These are phyloP conservation scores for Trichosanthes cucumerina DNA, from an alignment of 306 rosid species.

Conservation along the genomic window DNA sequence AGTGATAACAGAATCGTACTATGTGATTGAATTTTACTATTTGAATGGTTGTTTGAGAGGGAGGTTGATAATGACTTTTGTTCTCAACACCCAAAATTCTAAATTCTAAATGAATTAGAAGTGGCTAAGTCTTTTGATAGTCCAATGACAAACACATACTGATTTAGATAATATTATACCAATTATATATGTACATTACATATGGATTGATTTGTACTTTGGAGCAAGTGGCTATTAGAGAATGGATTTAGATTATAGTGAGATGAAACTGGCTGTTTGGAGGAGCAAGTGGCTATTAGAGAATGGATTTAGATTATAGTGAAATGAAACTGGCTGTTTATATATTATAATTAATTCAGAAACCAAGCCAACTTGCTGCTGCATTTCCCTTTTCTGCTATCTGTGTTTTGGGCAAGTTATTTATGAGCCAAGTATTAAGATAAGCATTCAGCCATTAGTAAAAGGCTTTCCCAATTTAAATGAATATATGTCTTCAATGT, in stretches of 20 bases:
- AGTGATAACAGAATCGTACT: not conserved
- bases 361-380: not conserved
- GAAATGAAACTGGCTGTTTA: not conserved
- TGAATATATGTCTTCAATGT: not conserved
- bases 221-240: slow-evolving; percentile 1
- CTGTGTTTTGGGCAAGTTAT: not conserved
- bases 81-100: not conserved
- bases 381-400: not conserved
- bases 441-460: not conserved
- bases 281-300: slow-evolving; percentile 1
- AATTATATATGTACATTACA: too few species aligned
- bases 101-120: not conserved
- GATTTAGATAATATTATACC: too few species aligned
- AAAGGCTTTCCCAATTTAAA: not conserved
- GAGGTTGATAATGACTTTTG: not conserved
- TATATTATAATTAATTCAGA: not conserved
- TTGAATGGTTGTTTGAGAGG: not conserved
- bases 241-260: not conserved
- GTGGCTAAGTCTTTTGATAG: not conserved
- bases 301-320: not conserved
- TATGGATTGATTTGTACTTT: not conserved
- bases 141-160: not conserved
- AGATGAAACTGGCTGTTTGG: not conserved
- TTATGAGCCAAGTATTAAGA: slow-evolving; percentile 6
- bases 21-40: too few species aligned